phyloP scores from a whole-genome alignment of 2,329 filamentous ascomycete genomes.

The Fusarium caatingaense region DNA sequence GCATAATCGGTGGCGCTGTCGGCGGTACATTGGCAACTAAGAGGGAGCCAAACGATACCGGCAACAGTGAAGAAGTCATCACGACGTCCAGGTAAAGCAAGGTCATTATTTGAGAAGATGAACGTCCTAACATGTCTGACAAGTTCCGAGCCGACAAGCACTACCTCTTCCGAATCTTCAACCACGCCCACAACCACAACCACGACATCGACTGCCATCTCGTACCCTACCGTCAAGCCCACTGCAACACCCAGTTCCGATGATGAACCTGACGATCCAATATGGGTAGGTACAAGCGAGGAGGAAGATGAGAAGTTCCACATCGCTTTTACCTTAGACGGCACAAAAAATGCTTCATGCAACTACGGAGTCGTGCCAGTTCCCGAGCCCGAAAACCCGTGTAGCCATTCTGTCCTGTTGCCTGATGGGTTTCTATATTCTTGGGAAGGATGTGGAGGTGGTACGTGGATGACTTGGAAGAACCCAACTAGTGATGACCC shows the following conservation, averaged over 20 bases:
- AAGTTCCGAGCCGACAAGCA: background rate
- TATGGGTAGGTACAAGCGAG: background rate
- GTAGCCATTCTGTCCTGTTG: background rate
- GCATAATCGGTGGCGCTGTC: background rate
- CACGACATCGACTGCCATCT: background rate
- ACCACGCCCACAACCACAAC: accelerated
- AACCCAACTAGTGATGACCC: background rate
- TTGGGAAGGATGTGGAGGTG: background rate
- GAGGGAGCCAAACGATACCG: background rate
- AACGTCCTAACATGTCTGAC: background rate
- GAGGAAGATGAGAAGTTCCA: background rate
- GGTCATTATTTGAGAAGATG: background rate
- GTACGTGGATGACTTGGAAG: background rate
- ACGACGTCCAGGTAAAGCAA: background rate
- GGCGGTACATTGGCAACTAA: background rate
- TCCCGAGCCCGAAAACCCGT: background rate
- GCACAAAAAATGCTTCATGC: background rate
- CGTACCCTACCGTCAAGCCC: background rate
- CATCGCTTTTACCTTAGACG: background rate
- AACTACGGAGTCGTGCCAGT: background rate
- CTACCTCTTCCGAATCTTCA: background rate
- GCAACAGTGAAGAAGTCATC: background rate
- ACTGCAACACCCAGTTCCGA: background rate
- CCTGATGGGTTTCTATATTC: background rate
- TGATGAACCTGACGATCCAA: background rate